Conservation (phyloP, 2,329 filamentous ascomycete genomes). For the Sarocladiaceae sp. region DNA sequence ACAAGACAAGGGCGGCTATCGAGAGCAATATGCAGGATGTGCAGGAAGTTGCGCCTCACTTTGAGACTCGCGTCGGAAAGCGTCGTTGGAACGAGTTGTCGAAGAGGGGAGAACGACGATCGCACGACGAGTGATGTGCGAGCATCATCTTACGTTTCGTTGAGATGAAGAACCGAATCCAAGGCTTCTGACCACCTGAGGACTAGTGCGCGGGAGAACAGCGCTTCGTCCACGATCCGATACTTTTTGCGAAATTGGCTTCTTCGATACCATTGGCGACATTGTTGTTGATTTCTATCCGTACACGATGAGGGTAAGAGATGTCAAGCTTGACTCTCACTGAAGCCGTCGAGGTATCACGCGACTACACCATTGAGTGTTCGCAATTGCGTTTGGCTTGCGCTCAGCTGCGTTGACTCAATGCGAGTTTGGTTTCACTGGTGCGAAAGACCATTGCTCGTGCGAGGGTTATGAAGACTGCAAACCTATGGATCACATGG, state of each 20-base stretch:
- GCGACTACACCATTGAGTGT: no score
- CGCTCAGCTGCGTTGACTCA: no score
- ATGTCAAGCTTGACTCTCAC: no score
- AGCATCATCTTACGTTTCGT: not conserved
- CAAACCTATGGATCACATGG: no score
- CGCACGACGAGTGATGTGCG: conserved; percentile 18
- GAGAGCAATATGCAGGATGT: conserved; percentile 72
- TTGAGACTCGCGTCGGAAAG: conserved; percentile 84
- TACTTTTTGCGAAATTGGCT: not conserved
- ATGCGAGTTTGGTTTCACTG: no score
- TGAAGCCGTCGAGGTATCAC: no score
- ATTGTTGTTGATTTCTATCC: conserved; percentile 12
- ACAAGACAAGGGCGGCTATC: conserved; percentile 81
- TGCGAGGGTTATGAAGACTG: no score
- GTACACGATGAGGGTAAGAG: not conserved
- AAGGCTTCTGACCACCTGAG: no score
- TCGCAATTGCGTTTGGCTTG: no score
- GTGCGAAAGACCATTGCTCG: no score
- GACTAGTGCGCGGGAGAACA: no score
- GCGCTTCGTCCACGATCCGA: not conserved
- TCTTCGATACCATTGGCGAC: conserved; percentile 27
- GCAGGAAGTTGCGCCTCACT: conserved; percentile 69
- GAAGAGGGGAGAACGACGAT: conserved; percentile 20
- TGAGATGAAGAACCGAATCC: no score
- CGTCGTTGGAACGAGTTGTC: conserved; percentile 61